A percentile compares a stretch with the other conserved stretches of the same genome.
phyloP scores from a whole-genome alignment of 1,284 basidiomycete species.

The Boletus chippewaensis region DNA sequence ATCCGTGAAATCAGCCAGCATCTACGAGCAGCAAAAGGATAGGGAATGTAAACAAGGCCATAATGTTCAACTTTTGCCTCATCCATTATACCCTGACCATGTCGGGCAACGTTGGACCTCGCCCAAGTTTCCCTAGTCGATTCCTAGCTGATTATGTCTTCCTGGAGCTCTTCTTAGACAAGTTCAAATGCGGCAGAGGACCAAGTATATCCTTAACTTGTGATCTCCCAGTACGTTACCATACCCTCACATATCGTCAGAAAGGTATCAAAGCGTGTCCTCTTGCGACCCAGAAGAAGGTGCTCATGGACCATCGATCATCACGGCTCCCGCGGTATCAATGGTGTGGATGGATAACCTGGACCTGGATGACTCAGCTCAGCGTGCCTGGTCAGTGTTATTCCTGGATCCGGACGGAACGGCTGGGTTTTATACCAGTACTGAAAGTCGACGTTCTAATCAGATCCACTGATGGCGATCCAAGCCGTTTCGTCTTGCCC shows the following conservation, averaged over 20 bases:
- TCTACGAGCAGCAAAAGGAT: too few species aligned
- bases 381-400: too few species aligned
- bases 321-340: not conserved
- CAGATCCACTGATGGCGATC: not conserved
- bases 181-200: slow-evolving; percentile 9
- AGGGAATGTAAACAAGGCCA: too few species aligned
- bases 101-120: not conserved
- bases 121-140: slow-evolving; percentile 1
- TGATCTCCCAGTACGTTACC: too few species aligned
- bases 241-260: too few species aligned
- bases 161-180: slow-evolving; percentile 3
- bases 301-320: slow-evolving; percentile 1
- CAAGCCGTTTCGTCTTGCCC: too few species aligned
- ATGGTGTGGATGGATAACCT: too few species aligned
- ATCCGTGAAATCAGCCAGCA: too few species aligned
- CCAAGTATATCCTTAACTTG: not conserved
- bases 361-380: too few species aligned
- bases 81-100: too few species aligned
- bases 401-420: not conserved
- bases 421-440: not conserved
- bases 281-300: slow-evolving; percentile 4
- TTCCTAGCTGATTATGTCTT: not conserved
- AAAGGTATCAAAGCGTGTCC: too few species aligned
- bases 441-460: not conserved
- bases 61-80: too few species aligned